Evolutionary conservation across 441 rosid species (phyloP).

Genomic region (Brassica balearica): DNA sequence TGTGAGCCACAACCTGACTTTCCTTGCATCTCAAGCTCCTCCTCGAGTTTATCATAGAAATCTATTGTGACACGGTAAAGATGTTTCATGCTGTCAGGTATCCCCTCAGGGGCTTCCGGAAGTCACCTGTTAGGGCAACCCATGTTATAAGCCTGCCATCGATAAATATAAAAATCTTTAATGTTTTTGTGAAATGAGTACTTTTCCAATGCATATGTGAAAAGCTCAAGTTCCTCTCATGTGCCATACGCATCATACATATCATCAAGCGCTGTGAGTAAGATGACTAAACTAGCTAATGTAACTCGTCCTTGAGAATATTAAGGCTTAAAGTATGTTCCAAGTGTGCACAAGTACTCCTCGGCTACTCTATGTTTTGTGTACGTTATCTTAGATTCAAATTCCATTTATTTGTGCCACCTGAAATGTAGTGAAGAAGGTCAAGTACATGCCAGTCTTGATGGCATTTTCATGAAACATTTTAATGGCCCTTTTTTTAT

Average conservation of each 20-base stretch:
- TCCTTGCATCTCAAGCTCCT: conserved; percentile 28
- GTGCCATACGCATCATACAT: background rate
- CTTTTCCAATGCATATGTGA: background rate
- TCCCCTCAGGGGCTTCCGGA: conserved; percentile 12
- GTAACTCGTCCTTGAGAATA: conserved; percentile 41
- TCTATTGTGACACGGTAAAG: background rate
- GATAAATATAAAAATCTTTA: background rate
- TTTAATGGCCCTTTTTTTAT: background rate
- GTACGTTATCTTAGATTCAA: conserved; percentile 45
- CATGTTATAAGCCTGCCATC: background rate
- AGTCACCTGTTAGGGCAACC: conserved; percentile 25
- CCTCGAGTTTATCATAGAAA: conserved; percentile 26
- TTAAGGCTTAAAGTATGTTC: conserved; percentile 49
- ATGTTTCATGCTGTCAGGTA: conserved; percentile 35
- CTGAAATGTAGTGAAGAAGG: conserved; percentile 31
- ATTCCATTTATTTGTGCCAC: conserved; percentile 53
- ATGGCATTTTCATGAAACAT: background rate
- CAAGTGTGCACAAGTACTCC: conserved; percentile 53
- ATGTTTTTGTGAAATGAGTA: background rate
- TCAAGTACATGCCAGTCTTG: background rate
- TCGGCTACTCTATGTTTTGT: conserved; percentile 56
- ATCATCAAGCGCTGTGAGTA: conserved; percentile 1
- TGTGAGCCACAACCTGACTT: conserved; percentile 28
- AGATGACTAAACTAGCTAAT: conserved; percentile 41
- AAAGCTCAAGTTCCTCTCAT: background rate